A percentile compares a stretch with the other conserved stretches of the same genome.
These are phyloP conservation scores for Acidiella bohemica DNA, from an alignment of 495 filamentous ascomycete species.

Conservation along the genomic window DNA sequence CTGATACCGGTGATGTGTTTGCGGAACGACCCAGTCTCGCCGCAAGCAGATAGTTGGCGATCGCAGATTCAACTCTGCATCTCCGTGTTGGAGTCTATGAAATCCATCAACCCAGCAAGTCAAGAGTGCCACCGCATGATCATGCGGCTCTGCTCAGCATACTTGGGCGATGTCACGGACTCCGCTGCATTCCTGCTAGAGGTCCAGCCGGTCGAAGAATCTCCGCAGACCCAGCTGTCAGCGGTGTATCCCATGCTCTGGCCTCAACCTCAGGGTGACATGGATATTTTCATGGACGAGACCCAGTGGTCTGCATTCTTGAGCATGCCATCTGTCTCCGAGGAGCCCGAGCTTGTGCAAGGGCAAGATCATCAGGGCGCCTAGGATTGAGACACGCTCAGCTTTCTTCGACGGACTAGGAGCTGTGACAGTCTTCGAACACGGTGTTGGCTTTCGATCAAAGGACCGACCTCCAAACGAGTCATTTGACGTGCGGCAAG, in stretches of 20 bases:
- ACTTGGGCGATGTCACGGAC: neutral
- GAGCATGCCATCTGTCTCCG: neutral
- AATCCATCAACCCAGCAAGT: constrained; percentile 5
- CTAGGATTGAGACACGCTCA: too few relatives aligned
- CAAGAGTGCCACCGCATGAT: constrained; percentile 3
- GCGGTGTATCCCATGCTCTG: constrained; percentile 9
- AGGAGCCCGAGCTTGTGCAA: too few relatives aligned
- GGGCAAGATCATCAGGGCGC: too few relatives aligned
- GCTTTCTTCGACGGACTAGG: too few relatives aligned
- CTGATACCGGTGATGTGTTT: constrained; percentile 24
- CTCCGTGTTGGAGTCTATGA: constrained; percentile 1
- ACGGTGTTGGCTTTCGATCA: too few relatives aligned
- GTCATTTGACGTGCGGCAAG: too few relatives aligned
- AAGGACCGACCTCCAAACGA: too few relatives aligned
- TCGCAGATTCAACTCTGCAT: constrained; percentile 2
- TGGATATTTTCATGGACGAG: constrained; percentile 3
- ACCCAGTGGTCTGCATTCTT: neutral
- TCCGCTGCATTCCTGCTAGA: neutral
- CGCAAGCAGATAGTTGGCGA: neutral
- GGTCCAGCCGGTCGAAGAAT: constrained; percentile 4
- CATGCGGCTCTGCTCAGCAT: neutral
- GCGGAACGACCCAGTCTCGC: constrained; percentile 6
- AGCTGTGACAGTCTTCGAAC: too few relatives aligned
- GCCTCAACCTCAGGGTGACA: too few relatives aligned
- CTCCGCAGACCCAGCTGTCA: constrained; percentile 6